phyloP scores from a whole-genome alignment of 2,329 filamentous ascomycete genomes.

The Dactylonectria macrodidyma region DNA sequence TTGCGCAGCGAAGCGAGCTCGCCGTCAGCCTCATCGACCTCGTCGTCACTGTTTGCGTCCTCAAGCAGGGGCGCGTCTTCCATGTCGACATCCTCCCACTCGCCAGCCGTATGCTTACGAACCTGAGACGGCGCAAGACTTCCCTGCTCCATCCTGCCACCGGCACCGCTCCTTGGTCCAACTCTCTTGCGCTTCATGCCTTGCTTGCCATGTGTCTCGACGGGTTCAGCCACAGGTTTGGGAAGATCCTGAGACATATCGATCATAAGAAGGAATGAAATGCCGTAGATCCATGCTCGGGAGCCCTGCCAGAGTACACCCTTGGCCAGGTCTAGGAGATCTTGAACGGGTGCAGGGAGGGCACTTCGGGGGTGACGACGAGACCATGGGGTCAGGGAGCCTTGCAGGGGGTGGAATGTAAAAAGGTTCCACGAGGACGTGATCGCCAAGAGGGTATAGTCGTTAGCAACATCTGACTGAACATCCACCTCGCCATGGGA shows the following conservation, averaged over 20 bases:
- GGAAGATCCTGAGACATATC: conserved; percentile 81
- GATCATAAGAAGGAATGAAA: conserved; percentile 92
- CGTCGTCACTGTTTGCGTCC: conserved; percentile 55
- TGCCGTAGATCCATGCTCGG: conserved; percentile 90
- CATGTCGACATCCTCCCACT: conserved; percentile 57
- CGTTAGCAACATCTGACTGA: conserved; percentile 51
- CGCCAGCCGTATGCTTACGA: conserved; percentile 57
- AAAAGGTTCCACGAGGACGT: conserved; percentile 76
- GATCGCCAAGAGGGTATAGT: conserved; percentile 68
- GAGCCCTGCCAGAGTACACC: conserved; percentile 86
- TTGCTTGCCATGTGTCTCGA: conserved; percentile 42
- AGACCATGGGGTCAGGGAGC: conserved; percentile 87
- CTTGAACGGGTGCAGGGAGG: conserved; percentile 81
- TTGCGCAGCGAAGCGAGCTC: conserved; percentile 55
- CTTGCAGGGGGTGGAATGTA: conserved; percentile 84
- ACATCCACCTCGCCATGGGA: conserved; percentile 43
- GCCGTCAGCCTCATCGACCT: conserved; percentile 53
- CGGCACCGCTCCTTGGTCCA: conserved; percentile 65
- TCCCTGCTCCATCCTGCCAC: conserved; percentile 65
- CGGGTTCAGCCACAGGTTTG: conserved; percentile 52
- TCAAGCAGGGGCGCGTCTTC: conserved; percentile 56
- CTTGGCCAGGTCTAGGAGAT: conserved; percentile 84
- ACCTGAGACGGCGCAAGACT: conserved; percentile 62
- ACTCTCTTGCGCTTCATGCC: conserved; percentile 70
- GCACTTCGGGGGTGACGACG: conserved; percentile 83